A percentile compares a stretch with the other conserved stretches of the same genome.
Evolutionary conservation across 495 filamentous ascomycete species (phyloP).

Genomic region (Penicillium nucicola): DNA sequence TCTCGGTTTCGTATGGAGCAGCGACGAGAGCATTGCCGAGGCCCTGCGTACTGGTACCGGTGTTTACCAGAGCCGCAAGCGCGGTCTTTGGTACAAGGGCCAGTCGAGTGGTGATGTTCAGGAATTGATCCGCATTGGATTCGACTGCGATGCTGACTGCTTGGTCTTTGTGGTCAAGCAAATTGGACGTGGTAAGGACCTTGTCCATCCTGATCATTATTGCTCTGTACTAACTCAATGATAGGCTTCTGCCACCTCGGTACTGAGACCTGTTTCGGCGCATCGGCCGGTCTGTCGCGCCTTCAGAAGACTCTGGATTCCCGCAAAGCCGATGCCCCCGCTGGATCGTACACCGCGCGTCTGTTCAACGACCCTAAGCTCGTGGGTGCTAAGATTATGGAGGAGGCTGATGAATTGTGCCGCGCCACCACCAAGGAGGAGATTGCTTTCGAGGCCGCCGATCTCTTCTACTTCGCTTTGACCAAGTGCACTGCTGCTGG

Average conservation of each 20-base stretch:
- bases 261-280: conserved; percentile 87
- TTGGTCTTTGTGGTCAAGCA: conserved; percentile 86
- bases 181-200: conserved; percentile 62
- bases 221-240: conserved; percentile 18
- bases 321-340: conserved; percentile 76
- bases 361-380: conserved; percentile 90
- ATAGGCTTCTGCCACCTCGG: conserved; percentile 91
- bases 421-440: conserved; percentile 77
- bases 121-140: conserved; percentile 75
- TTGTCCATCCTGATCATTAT: not conserved
- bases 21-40: conserved; percentile 80
- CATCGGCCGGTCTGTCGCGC: conserved; percentile 73
- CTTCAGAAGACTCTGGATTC: conserved; percentile 80
- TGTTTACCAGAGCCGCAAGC: conserved; percentile 93
- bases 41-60: conserved; percentile 83
- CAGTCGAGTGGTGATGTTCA: conserved; percentile 91
- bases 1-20: conserved; percentile 91
- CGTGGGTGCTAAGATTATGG: conserved; percentile 92
- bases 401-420: conserved; percentile 94
- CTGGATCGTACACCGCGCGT: conserved; percentile 88
- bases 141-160: conserved; percentile 93
- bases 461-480: conserved; percentile 92
- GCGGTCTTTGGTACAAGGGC: conserved; percentile 95
- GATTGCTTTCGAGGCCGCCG: conserved; percentile 89
- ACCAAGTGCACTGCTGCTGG: conserved; percentile 82